phyloP scores from a whole-genome alignment of 208 protist genomes.

The Crithidia acanthocephali region DNA sequence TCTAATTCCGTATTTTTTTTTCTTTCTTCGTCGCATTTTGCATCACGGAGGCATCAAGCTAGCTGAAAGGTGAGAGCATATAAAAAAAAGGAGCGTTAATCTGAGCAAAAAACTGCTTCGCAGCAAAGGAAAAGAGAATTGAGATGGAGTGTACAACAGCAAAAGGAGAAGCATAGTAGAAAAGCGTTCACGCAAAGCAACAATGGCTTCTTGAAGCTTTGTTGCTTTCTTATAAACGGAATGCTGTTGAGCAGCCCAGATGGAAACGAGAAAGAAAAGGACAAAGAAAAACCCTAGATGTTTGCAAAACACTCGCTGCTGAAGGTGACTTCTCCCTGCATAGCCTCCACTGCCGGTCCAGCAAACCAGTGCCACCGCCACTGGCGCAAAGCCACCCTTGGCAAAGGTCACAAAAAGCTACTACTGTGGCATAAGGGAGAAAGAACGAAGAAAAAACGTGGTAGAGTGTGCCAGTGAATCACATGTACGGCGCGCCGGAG shows the following conservation, averaged over 20 bases:
- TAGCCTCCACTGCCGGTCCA: too few relatives aligned
- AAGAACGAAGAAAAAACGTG: neutral
- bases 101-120: neutral
- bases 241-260: neutral
- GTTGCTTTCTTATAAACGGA: neutral
- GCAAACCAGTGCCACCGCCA: too few relatives aligned
- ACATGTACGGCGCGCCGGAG: constrained; percentile 90
- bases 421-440: too few relatives aligned
- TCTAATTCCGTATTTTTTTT: neutral
- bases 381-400: too few relatives aligned
- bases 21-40: neutral
- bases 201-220: too few relatives aligned
- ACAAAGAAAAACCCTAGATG: neutral
- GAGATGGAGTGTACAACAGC: too few relatives aligned
- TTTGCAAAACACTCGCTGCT: too few relatives aligned
- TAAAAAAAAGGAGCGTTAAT: neutral
- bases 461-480: neutral
- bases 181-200: too few relatives aligned
- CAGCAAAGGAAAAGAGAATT: neutral
- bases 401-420: too few relatives aligned
- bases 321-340: too few relatives aligned
- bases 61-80: neutral
- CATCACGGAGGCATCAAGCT: neutral
- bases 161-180: too few relatives aligned
- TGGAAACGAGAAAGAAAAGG: neutral